Evolutionary conservation across 78 protist genomes (phyloP).

Genomic region (Dictyostelium citrinum): DNA sequence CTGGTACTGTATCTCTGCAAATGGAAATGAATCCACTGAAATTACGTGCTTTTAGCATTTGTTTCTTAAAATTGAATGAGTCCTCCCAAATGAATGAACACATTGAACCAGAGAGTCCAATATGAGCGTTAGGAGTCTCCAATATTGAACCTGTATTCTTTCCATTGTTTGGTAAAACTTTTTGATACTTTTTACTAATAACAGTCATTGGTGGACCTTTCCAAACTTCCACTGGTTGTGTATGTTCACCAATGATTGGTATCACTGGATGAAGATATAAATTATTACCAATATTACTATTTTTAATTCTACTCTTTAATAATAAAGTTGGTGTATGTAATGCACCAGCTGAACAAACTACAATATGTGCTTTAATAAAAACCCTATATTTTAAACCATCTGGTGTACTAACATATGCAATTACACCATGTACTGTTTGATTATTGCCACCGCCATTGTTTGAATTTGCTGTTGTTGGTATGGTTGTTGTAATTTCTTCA

Average conservation of each 20-base stretch:
- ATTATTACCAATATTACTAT: constrained; percentile 49
- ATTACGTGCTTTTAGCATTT: neutral
- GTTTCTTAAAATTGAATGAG: neutral
- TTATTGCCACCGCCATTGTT: too few relatives aligned
- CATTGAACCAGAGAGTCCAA: neutral
- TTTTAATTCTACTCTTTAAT: constrained; percentile 28
- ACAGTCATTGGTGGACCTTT: constrained; percentile 69
- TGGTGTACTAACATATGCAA: neutral
- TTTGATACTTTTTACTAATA: neutral
- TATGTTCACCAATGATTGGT: constrained; percentile 20
- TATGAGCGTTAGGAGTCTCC: constrained; percentile 55
- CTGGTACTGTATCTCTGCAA: constrained; percentile 54
- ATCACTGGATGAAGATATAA: constrained; percentile 75
- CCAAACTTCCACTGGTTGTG: constrained; percentile 30
- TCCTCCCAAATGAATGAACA: constrained; percentile 7
- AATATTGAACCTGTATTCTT: constrained; percentile 12
- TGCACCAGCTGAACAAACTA: constrained; percentile 74
- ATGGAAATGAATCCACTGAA: constrained; percentile 32
- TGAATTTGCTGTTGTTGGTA: too few relatives aligned
- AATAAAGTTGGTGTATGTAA: constrained; percentile 73
- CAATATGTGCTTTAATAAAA: constrained; percentile 28
- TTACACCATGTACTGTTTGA: constrained; percentile 41
- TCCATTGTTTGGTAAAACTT: neutral
- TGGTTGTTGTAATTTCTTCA: constrained; percentile 19
- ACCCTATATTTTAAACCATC: constrained; percentile 41